A percentile compares a stretch with the other conserved stretches of the same genome.
These are phyloP conservation scores for Botryotinia globosa DNA, from an alignment of 2,329 filamentous ascomycete genomes.

Conservation along the genomic window DNA sequence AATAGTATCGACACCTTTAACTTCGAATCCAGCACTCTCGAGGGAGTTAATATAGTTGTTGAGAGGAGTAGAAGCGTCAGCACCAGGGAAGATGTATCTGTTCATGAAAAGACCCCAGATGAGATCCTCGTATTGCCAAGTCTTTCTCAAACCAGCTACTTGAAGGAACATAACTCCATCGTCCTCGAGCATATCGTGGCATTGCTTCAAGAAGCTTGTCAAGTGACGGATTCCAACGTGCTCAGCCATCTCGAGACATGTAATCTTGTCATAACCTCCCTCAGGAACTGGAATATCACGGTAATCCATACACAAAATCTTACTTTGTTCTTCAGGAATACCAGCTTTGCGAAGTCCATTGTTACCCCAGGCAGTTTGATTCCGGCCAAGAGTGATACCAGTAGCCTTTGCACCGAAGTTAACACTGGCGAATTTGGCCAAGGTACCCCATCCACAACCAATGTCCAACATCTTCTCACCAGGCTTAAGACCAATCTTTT, in stretches of 20 bases:
- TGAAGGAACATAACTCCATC: conserved; percentile 96
- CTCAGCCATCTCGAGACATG: conserved; percentile 97
- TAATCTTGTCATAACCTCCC: conserved; percentile 88
- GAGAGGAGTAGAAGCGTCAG: conserved; percentile 90
- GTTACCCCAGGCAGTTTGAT: conserved; percentile 98
- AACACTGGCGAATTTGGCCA: conserved; percentile 86
- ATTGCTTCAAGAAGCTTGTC: conserved; percentile 74
- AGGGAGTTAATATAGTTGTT: conserved; percentile 82
- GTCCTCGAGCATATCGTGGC: conserved; percentile 93
- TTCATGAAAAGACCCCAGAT: conserved; percentile 99
- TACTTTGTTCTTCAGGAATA: conserved; percentile 82
- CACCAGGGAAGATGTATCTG: conserved; percentile 98
- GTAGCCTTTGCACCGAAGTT: conserved; percentile 83
- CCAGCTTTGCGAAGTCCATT: conserved; percentile 78
- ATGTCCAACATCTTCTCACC: conserved; percentile 88
- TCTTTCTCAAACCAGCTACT: conserved; percentile 88
- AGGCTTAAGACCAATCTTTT: conserved; percentile 83
- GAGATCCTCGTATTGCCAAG: conserved; percentile 97
- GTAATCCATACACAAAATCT: conserved; percentile 94
- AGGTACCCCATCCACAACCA: conserved; percentile 96
- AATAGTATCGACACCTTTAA: conserved; percentile 89
- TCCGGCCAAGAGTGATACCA: conserved; percentile 89
- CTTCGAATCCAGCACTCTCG: conserved; percentile 83
- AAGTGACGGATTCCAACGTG: conserved; percentile 96
- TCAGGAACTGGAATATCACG: conserved; percentile 82